These are phyloP conservation scores for Luffa acutangula DNA, from an alignment of 306 rosid species.

Conservation along the genomic window DNA sequence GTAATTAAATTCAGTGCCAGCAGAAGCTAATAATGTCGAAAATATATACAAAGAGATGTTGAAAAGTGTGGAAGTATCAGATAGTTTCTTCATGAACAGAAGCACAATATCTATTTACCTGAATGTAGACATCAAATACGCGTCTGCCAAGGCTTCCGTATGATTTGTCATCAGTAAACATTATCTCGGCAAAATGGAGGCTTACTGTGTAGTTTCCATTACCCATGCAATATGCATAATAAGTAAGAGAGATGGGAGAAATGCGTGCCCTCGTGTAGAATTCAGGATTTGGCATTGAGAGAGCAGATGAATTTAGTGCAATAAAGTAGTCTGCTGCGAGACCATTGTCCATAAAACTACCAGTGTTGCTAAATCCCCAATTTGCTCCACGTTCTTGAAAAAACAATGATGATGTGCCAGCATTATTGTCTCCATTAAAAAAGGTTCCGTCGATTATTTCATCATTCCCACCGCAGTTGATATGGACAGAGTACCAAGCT, in stretches of 20 bases:
- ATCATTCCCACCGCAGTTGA: constrained; percentile 43
- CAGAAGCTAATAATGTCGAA: neutral
- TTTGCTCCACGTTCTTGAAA: neutral
- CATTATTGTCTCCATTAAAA: constrained; percentile 28
- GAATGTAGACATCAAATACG: constrained; percentile 28
- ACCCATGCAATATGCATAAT: constrained; percentile 26
- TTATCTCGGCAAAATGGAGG: constrained; percentile 31
- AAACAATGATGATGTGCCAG: neutral
- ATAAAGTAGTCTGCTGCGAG: neutral
- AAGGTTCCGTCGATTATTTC: neutral
- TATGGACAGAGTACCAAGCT: constrained; percentile 35
- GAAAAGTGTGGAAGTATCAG: neutral
- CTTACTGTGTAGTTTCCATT: constrained; percentile 23
- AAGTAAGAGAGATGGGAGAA: constrained; percentile 47
- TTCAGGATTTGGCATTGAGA: constrained; percentile 16
- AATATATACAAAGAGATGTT: neutral
- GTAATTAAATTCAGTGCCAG: neutral
- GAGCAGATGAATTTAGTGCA: constrained; percentile 11
- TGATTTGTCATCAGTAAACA: constrained; percentile 13
- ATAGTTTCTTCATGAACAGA: neutral
- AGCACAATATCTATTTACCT: constrained; percentile 7
- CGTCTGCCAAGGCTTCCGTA: constrained; percentile 39
- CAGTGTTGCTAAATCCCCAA: constrained; percentile 46
- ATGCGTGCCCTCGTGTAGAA: constrained; percentile 46
- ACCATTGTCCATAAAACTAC: constrained; percentile 27